Evolutionary conservation across 2,329 filamentous ascomycete genomes (phyloP).

Genomic region (Emmonsia crescens): DNA sequence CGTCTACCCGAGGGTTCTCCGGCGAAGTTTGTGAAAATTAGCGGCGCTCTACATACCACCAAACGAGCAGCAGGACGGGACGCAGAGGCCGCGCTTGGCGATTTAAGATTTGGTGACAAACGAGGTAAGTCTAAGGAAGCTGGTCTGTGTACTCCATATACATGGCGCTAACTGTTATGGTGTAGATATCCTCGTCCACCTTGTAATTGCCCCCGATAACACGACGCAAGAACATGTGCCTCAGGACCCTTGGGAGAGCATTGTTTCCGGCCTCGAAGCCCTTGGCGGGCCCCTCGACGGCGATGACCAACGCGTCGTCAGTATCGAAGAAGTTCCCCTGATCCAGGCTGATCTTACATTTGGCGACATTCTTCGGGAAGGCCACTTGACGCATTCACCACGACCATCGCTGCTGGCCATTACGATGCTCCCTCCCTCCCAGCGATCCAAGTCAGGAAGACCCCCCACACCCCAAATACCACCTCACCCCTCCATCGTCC

Average conservation of each 20-base stretch:
- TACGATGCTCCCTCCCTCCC: conserved; percentile 69
- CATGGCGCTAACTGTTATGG: conserved; percentile 6
- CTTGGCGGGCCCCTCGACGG: conserved; percentile 77
- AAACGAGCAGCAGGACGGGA: conserved; percentile 92
- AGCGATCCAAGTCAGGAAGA: conserved; percentile 34
- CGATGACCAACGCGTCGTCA: conserved; percentile 71
- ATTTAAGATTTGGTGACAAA: conserved; percentile 92
- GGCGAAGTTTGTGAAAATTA: conserved; percentile 98
- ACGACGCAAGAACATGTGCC: conserved; percentile 71
- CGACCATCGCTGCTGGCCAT: conserved; percentile 87
- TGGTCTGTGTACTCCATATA: not conserved
- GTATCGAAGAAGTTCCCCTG: conserved; percentile 86
- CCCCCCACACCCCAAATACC: conserved; percentile 68
- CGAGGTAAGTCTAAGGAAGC: conserved; percentile 34
- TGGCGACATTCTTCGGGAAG: conserved; percentile 86
- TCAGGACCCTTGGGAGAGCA: conserved; percentile 93
- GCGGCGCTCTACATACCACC: conserved; percentile 87
- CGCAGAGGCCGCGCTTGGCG: conserved; percentile 82
- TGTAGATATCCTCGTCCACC: conserved; percentile 79
- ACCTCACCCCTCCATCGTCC: conserved; percentile 87
- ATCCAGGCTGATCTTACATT: conserved; percentile 91
- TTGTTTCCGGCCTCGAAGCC: conserved; percentile 89
- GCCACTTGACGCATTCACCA: conserved; percentile 72
- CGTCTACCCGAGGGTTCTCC: conserved; percentile 91
- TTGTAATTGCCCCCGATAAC: conserved; percentile 83